Base-by-base conservation (phyloP, 1,139 yeast species). In the Wickerhamomyces sp. region DNA sequence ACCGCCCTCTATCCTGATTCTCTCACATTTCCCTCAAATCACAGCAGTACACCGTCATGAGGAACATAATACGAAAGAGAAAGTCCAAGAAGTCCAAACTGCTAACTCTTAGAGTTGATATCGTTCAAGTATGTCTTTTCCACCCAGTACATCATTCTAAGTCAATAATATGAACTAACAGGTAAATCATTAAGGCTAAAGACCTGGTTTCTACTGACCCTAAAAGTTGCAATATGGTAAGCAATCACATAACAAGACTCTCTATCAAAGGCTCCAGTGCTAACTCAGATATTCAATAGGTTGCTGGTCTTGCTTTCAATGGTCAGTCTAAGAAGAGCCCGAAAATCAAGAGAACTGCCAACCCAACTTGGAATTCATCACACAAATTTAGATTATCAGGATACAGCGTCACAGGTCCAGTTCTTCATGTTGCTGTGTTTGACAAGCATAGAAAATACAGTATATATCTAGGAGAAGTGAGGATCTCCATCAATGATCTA, bases 341-440 rank as follows among this genome's bases (percentile, higher is more conserved):
- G 26, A 55, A 62, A 17, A 47, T 49, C n/a, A 50, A 54, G 25
- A 44, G 50, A 10, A 52, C 58, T 0, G 47, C 54, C n/a, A 46
- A 53, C 30, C 64, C 66, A 0, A 56, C 45, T 23, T 66, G 70
- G 70, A 52, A 60, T 37, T 49, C 57, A 10, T 47, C 55, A 11
- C 49, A 60, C 26, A 37, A 38, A 10, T 33, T 46, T 23, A 45
- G 57, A 13, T 53, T 62, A 7, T 34, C 56, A 8, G 26, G 40
- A 31, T 43, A 38, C 37, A 38, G 41, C n/a, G 33, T 44, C 2
- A 45, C 49, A 8, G 51, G 48, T 16, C 46, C 50, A 7, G 45
- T 51, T 1, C 25, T 65, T 3, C 57, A 56, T 19, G 45, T 64
- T 15, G 61, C 59, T 2, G 58, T 51, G 2, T 50, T 44, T 25